A percentile compares a stretch with the other conserved stretches of the same genome.
Conservation (phyloP, 352 stramenopile species). For the Phytophthora tentaculata region DNA sequence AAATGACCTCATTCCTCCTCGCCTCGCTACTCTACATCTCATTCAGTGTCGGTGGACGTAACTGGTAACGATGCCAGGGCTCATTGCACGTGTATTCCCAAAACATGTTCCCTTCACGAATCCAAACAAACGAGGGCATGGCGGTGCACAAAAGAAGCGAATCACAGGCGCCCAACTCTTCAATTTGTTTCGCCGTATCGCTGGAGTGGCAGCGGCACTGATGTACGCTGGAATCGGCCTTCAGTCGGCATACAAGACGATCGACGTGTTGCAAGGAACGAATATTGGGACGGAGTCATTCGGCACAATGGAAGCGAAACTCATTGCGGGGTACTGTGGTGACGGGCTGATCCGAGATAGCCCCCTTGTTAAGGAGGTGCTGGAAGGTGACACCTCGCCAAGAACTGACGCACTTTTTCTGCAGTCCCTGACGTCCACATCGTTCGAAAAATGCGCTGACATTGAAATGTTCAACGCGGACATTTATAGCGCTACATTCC, state of each 20-base stretch:
- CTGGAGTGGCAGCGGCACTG: constrained; percentile 26
- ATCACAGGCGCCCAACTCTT: constrained; percentile 31
- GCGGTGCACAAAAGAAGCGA: constrained; percentile 19
- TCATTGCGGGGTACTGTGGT: constrained; percentile 41
- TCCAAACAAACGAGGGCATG: constrained; percentile 13
- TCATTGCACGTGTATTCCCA: constrained; percentile 21
- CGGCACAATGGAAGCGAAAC: constrained; percentile 20
- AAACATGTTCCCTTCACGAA: constrained; percentile 7
- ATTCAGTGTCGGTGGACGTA: not conserved
- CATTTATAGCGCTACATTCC: constrained; percentile 32
- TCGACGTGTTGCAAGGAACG: constrained; percentile 25
- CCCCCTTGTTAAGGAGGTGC: constrained; percentile 32
- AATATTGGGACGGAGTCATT: constrained; percentile 23
- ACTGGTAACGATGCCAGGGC: constrained; percentile 20
- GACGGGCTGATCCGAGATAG: constrained; percentile 38
- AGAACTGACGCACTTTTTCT: constrained; percentile 42
- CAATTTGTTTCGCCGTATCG: constrained; percentile 35
- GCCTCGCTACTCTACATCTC: not conserved
- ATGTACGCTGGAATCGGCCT: constrained; percentile 28
- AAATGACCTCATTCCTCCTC: not conserved
- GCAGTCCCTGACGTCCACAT: constrained; percentile 24
- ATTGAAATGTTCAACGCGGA: constrained; percentile 20
- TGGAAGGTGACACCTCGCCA: constrained; percentile 35
- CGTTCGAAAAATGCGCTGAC: constrained; percentile 19
- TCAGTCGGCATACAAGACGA: constrained; percentile 22